Base-by-base conservation (phyloP, 495 filamentous ascomycete genomes). In the Letharia lupina region DNA sequence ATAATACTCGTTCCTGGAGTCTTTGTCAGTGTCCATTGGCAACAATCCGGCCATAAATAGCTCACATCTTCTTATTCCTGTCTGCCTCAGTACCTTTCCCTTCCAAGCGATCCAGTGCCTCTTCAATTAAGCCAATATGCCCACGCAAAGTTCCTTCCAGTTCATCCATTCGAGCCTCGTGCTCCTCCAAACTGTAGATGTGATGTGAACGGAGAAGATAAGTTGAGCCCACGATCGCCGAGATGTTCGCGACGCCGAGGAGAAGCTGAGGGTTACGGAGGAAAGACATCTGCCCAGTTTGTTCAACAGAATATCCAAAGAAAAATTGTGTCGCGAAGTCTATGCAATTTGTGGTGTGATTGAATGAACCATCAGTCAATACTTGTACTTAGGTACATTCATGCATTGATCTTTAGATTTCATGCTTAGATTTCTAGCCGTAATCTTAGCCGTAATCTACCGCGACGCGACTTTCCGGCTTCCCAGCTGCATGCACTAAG, bases 81-180 rank as follows among this genome's bases (percentile, higher is more conserved):
- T 73, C 72, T 56, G 70, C 66, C 63, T 72, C 68, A 2, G 70
- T 72, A 18, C 60, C 72, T 23, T 72, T 72, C 28, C 72, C 72
- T 52, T 73, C 72, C 23, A 79, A 61, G 28, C 77, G 67, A 62
- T 80, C 78, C 33, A 81, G 65, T 12, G 73, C 69, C 59, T 79
- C 78, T 65, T 80, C 78, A 47, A 80, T 80, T 35, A 77, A 56
- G 8, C 78, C 78, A 65, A 79, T 80, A 63, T 81, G 79, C 12
- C 78, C 78, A 63, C 79, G 67, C 41, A 80, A 65, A 6, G 79
- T 80, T 5, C 78, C 78, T 68, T 80, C 78, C 16, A 80, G 68
- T 61, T 80, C 79, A 62, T 80, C 78, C 69, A 77, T 75, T 33
- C 78, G 71, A 33, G 78, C 79, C 66, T 80, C 79, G 67, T 78